A percentile compares a stretch with the other conserved stretches of the same genome.
Evolutionary conservation across 169 alveolate genomes (phyloP).

Genomic region (Haemoproteus tartakovskyi): DNA sequence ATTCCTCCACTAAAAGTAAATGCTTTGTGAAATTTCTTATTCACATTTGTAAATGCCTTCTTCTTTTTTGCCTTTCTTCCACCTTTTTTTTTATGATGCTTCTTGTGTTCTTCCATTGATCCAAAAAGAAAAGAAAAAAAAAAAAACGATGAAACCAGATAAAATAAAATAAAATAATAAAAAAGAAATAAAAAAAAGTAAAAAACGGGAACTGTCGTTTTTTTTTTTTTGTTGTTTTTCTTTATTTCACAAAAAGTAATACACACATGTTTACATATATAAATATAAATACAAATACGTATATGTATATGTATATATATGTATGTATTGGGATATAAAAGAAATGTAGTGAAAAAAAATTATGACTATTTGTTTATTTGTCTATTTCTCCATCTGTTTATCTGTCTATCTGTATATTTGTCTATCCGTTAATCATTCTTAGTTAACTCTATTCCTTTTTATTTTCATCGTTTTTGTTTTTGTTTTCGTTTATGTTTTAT

Average conservation of each 20-base stretch:
- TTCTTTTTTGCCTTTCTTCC: constrained; percentile 67
- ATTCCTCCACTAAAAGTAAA: constrained; percentile 92
- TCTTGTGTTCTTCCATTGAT: constrained; percentile 65
- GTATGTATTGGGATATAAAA: too few species aligned
- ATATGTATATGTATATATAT: too few species aligned
- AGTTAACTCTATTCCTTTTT: background rate
- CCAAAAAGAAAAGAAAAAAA: constrained; percentile 1
- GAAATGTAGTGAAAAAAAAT: too few species aligned
- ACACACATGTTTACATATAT: too few species aligned
- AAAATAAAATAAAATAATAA: background rate
- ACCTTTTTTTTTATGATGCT: constrained; percentile 65
- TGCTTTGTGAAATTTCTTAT: constrained; percentile 89
- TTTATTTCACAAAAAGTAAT: background rate
- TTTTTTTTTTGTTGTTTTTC: background rate
- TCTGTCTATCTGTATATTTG: background rate
- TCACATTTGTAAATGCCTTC: constrained; percentile 44
- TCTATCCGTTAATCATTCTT: background rate
- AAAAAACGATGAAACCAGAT: background rate
- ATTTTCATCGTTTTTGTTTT: background rate
- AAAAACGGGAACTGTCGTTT: too few species aligned
- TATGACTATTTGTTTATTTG: too few species aligned
- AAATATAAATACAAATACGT: too few species aligned
- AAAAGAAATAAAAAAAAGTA: background rate
- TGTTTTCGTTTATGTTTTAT: too few species aligned
- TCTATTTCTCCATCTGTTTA: background rate